Evolutionary conservation across 345 rosid species (phyloP).

Genomic region (Lagerstroemia speciosa): DNA sequence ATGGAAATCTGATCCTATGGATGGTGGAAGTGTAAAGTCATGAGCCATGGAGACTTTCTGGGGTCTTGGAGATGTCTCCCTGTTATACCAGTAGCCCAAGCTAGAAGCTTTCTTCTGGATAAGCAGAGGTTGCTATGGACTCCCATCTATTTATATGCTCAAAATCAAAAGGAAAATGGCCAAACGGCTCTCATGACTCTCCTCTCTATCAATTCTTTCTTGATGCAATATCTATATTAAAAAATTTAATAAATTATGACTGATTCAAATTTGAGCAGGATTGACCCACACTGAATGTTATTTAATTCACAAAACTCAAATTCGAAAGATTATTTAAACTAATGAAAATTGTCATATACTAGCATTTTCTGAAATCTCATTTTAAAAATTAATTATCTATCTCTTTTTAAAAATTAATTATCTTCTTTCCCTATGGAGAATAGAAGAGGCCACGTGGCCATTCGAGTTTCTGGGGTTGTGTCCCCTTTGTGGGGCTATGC

Average conservation of each 20-base stretch:
- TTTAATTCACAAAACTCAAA: too few species aligned
- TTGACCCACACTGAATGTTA: too few species aligned
- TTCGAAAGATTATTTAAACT: too few species aligned
- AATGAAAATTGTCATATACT: too few species aligned
- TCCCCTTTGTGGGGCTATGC: constrained; percentile 4
- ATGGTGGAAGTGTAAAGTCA: not conserved
- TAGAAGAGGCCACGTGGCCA: constrained; percentile 10
- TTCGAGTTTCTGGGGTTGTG: constrained; percentile 5
- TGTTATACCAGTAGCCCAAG: not conserved
- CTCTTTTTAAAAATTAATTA: not conserved
- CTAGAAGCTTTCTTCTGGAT: not conserved
- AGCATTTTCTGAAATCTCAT: too few species aligned
- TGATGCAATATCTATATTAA: too few species aligned
- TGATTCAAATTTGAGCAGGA: too few species aligned
- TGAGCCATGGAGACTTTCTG: constrained; percentile 10
- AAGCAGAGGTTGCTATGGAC: not conserved
- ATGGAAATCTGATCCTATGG: constrained; percentile 10
- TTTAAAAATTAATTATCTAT: too few species aligned
- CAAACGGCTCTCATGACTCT: not conserved
- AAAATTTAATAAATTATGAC: too few species aligned
- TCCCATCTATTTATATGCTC: constrained; percentile 1
- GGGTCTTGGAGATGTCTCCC: not conserved
- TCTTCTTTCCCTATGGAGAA: not conserved
- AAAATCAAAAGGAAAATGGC: not conserved
- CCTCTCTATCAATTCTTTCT: not conserved